phyloP scores from a whole-genome alignment of 768 basidiomycete genomes.

The Suillus fuscotomentosus region DNA sequence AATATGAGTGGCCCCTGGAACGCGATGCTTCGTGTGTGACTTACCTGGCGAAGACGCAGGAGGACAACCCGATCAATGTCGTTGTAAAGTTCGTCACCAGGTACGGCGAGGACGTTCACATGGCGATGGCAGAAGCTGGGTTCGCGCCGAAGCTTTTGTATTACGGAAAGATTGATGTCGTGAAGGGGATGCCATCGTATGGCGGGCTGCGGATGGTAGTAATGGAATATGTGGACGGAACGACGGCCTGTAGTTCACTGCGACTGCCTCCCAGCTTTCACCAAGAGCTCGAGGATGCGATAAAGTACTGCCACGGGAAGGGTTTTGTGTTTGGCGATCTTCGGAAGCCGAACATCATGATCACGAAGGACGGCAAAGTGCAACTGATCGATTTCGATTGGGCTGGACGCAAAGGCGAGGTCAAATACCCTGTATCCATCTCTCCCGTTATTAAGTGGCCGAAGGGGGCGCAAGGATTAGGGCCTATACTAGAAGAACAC shows the following conservation, averaged over 20 bases:
- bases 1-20: slow-evolving; percentile 22
- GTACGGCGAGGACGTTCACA: slow-evolving; percentile 34
- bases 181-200: slow-evolving; percentile 10
- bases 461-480: not conserved
- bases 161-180: slow-evolving; percentile 19
- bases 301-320: not conserved
- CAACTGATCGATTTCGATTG: not conserved
- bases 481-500: not conserved
- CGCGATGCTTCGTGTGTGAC: slow-evolving; percentile 17
- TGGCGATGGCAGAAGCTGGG: slow-evolving; percentile 24
- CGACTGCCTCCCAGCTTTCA: slow-evolving; percentile 14
- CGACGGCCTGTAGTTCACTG: not conserved
- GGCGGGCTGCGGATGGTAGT: slow-evolving; percentile 34
- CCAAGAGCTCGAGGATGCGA: not conserved
- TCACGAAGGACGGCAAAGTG: not conserved
- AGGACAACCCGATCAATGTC: slow-evolving; percentile 10
- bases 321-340: not conserved
- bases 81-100: slow-evolving; percentile 38
- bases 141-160: slow-evolving; percentile 33
- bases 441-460: not conserved
- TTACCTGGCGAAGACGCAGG: slow-evolving; percentile 18
- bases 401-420: not conserved
- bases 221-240: slow-evolving; percentile 35
- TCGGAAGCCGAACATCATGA: not conserved
- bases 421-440: not conserved